phyloP scores from a whole-genome alignment of 1,139 yeast species.

The Taphrina flavorubra region DNA sequence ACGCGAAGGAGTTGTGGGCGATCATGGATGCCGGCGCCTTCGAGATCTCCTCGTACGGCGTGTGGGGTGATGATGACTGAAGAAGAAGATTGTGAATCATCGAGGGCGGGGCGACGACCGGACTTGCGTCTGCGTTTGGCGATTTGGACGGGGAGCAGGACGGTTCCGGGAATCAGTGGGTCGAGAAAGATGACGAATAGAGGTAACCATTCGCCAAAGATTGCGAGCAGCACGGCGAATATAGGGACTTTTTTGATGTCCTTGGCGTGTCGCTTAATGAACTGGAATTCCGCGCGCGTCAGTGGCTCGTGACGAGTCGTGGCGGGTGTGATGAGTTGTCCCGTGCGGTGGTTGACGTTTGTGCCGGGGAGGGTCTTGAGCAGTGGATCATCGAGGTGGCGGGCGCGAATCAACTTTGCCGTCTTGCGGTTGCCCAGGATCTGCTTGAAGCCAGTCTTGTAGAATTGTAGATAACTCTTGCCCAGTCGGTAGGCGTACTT shows the following conservation, averaged over 20 bases:
- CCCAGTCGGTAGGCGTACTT: constrained; percentile 13
- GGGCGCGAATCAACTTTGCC: constrained; percentile 20
- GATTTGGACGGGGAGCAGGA: constrained; percentile 23
- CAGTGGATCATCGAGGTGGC: background rate
- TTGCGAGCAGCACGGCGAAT: constrained; percentile 26
- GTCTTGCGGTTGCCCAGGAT: constrained; percentile 29
- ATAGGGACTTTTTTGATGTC: constrained; percentile 34
- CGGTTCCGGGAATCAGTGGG: constrained; percentile 35
- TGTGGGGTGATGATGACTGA: constrained; percentile 10
- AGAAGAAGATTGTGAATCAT: background rate
- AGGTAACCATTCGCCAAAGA: constrained; percentile 39
- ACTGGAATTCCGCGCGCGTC: constrained; percentile 30
- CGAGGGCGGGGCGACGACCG: background rate
- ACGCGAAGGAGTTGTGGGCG: constrained; percentile 3
- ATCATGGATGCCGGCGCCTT: constrained; percentile 31
- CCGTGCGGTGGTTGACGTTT: constrained; percentile 14
- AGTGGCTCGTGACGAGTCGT: background rate
- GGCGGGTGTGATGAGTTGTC: constrained; percentile 9
- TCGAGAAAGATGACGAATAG: constrained; percentile 32
- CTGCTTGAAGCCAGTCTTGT: constrained; percentile 38
- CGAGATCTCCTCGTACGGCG: constrained; percentile 1
- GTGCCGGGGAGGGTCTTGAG: constrained; percentile 14
- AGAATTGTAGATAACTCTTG: constrained; percentile 34
- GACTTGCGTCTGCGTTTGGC: constrained; percentile 18
- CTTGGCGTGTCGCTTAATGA: constrained; percentile 26